phyloP scores from a whole-genome alignment of 2,329 filamentous ascomycete species.

The Orbilia blumenaviensis region DNA sequence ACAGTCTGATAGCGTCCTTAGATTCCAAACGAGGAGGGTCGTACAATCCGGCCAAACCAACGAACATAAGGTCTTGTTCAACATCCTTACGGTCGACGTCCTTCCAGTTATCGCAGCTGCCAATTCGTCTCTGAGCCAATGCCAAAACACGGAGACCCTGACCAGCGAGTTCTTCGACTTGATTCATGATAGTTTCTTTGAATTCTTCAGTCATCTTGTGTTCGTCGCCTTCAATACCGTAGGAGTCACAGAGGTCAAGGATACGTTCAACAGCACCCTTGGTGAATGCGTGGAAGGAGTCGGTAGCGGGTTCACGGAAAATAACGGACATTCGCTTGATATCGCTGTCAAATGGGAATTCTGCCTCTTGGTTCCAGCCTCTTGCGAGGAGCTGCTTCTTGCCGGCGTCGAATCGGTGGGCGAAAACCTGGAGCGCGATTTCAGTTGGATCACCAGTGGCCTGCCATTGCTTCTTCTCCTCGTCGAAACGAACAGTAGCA shows the following conservation, averaged over 20 bases:
- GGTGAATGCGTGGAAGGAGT: constrained; percentile 63
- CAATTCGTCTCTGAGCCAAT: constrained; percentile 63
- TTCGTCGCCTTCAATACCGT: constrained; percentile 63
- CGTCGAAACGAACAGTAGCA: constrained; percentile 68
- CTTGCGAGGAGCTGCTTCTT: constrained; percentile 64
- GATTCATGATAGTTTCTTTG: constrained; percentile 68
- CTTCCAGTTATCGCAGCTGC: constrained; percentile 61
- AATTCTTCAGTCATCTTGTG: constrained; percentile 60
- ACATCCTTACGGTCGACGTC: constrained; percentile 68
- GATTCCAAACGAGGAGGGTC: constrained; percentile 86
- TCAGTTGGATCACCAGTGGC: constrained; percentile 73
- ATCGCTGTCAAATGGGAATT: constrained; percentile 78
- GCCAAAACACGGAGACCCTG: constrained; percentile 76
- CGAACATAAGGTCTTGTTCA: constrained; percentile 75
- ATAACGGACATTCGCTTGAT: constrained; percentile 68
- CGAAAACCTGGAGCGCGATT: constrained; percentile 75
- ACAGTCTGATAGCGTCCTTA: constrained; percentile 74
- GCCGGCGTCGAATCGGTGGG: constrained; percentile 73
- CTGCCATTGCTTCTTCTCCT: constrained; percentile 65
- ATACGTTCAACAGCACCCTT: constrained; percentile 77
- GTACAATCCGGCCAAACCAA: constrained; percentile 85
- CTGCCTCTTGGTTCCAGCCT: constrained; percentile 69
- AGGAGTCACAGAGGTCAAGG: constrained; percentile 69
- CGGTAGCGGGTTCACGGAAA: constrained; percentile 29
- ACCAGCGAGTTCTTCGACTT: constrained; percentile 74